These are phyloP conservation scores for Grosmannia huntii DNA, from an alignment of 2,329 filamentous ascomycete genomes.

Conservation along the genomic window DNA sequence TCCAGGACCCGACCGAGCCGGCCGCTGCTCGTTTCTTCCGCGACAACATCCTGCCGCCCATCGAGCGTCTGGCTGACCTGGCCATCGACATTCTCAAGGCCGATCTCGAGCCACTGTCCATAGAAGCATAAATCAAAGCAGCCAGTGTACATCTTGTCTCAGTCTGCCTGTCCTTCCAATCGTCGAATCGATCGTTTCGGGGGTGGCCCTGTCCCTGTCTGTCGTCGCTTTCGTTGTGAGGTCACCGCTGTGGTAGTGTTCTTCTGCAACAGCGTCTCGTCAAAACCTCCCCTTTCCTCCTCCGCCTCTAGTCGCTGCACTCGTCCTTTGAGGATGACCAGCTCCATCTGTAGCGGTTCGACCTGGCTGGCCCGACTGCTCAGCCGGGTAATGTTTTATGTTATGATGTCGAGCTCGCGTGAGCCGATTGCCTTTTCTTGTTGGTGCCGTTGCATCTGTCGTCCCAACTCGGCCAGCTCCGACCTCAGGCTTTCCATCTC, in stretches of 20 bases:
- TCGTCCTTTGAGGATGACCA: conserved; percentile 25
- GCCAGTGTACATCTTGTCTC: background rate
- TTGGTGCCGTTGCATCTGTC: conserved; percentile 14
- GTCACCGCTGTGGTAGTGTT: background rate
- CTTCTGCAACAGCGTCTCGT: no score
- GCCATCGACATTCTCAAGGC: conserved; percentile 29
- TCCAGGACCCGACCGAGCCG: conserved; percentile 24
- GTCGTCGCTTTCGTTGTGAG: background rate
- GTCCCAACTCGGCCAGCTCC: conserved; percentile 20
- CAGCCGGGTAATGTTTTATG: conserved; percentile 25
- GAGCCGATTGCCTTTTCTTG: conserved; percentile 17
- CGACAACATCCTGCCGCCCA: conserved; percentile 32
- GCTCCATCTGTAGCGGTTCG: conserved; percentile 28
- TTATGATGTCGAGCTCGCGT: conserved; percentile 26
- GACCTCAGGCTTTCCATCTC: conserved; percentile 20
- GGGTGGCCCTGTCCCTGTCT: background rate
- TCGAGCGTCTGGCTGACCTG: conserved; percentile 32
- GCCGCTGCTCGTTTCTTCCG: conserved; percentile 34
- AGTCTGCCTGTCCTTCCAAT: background rate
- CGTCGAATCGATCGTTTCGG: background rate
- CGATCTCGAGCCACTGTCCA: conserved; percentile 20
- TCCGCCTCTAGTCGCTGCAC: conserved; percentile 24
- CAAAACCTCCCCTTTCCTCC: no score
- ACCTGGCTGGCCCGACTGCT: conserved; percentile 24
- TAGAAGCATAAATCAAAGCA: background rate